These are phyloP conservation scores for Leucosporidium scottii DNA, from an alignment of 768 basidiomycete genomes.

Conservation along the genomic window DNA sequence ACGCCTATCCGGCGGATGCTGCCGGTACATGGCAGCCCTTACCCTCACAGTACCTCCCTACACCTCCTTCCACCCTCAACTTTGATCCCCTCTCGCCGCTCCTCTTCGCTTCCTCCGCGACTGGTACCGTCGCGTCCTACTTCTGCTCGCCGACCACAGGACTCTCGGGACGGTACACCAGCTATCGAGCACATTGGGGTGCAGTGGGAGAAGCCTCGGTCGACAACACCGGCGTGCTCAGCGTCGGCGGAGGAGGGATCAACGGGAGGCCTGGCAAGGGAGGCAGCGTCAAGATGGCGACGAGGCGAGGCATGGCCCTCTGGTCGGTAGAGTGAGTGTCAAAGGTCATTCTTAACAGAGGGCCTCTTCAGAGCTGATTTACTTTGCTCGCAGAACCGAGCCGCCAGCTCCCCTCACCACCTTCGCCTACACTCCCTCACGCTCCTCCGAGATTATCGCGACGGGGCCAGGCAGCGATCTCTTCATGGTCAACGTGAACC, in stretches of 20 bases:
- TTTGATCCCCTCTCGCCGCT: slow-evolving; percentile 89
- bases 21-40: slow-evolving; percentile 13
- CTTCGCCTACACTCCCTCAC: slow-evolving; percentile 35
- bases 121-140: slow-evolving; percentile 63
- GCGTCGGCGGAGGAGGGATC: slow-evolving; percentile 39
- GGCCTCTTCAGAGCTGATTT: background rate
- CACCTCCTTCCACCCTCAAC: slow-evolving; percentile 37
- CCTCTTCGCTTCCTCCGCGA: slow-evolving; percentile 72
- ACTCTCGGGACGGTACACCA: slow-evolving; percentile 35
- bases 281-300: slow-evolving; percentile 44
- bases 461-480: slow-evolving; percentile 51
- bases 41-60: slow-evolving; percentile 24
- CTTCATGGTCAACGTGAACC: slow-evolving; percentile 63
- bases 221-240: slow-evolving; percentile 67
- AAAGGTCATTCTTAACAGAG: too few relatives aligned
- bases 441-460: slow-evolving; percentile 58
- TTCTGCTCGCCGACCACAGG: slow-evolving; percentile 45
- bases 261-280: slow-evolving; percentile 5
- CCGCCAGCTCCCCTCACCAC: slow-evolving; percentile 26
- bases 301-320: slow-evolving; percentile 41
- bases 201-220: slow-evolving; percentile 65
- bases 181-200: slow-evolving; percentile 35
- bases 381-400: slow-evolving; percentile 13
- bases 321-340: slow-evolving; percentile 45
- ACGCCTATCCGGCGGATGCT: too few relatives aligned